These are phyloP conservation scores for Tillandsia leiboldiana DNA, from an alignment of 176 grass and related monocot genomes.

Conservation along the genomic window DNA sequence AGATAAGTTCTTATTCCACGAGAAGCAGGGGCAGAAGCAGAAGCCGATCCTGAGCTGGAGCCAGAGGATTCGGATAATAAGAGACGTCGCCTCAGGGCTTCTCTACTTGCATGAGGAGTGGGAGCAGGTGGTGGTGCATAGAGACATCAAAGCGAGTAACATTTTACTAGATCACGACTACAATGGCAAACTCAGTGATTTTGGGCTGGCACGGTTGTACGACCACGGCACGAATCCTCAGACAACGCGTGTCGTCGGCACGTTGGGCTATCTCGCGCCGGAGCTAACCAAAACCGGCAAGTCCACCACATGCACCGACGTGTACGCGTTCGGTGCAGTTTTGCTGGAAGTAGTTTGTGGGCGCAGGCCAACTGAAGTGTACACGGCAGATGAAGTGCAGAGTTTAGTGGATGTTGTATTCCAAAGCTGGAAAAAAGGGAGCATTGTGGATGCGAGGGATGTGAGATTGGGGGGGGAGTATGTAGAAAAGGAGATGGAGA, in stretches of 20 bases:
- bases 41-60: conserved; percentile 37
- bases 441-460: conserved; percentile 34
- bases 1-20: conserved; percentile 44
- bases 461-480: conserved; percentile 27
- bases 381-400: conserved; percentile 3
- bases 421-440: conserved; percentile 40
- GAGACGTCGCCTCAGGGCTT: conserved; percentile 46
- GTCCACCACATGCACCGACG: conserved; percentile 50
- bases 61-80: conserved; percentile 42
- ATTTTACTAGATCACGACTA: conserved; percentile 63
- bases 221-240: conserved; percentile 44
- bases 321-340: conserved; percentile 65
- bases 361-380: conserved; percentile 28
- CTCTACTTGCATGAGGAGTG: conserved; percentile 83
- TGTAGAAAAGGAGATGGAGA: conserved; percentile 34
- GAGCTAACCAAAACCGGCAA: conserved; percentile 76
- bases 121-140: conserved; percentile 86
- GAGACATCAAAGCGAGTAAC: conserved; percentile 79
- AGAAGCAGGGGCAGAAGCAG: neutral
- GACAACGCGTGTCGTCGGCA: conserved; percentile 46
- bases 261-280: conserved; percentile 64
- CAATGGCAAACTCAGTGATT: conserved; percentile 78
- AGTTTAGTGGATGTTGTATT: conserved; percentile 59
- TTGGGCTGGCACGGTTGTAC: conserved; percentile 66
- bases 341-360: conserved; percentile 53